phyloP scores from a whole-genome alignment of 1,139 yeast genomes.

The Pichia terricola region DNA sequence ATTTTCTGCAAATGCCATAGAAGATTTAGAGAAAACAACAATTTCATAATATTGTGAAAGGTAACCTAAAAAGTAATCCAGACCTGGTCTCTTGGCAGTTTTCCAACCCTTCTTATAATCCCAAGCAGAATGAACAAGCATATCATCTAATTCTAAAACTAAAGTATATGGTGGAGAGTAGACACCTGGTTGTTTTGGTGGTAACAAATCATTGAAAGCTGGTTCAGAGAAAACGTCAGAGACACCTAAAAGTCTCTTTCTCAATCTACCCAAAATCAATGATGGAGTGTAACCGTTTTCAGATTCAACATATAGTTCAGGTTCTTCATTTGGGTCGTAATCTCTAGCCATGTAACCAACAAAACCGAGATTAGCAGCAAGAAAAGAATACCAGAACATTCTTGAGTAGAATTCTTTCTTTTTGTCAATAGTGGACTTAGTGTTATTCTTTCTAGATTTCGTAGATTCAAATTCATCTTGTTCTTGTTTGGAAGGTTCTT shows the following conservation, averaged over 20 bases:
- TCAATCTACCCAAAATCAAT: conserved; percentile 59
- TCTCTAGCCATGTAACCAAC: conserved; percentile 72
- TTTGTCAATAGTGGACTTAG: conserved; percentile 59
- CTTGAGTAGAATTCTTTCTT: conserved; percentile 63
- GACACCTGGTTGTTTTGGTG: conserved; percentile 87
- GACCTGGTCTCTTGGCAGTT: conserved; percentile 97
- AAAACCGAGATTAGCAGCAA: conserved; percentile 56
- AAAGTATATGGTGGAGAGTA: conserved; percentile 89
- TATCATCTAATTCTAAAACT: conserved; percentile 81
- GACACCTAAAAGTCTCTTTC: conserved; percentile 61
- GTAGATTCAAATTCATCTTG: conserved; percentile 25
- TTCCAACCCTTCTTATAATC: conserved; percentile 92
- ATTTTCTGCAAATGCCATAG: conserved; percentile 78
- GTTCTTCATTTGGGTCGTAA: conserved; percentile 70
- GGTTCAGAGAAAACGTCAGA: conserved; percentile 90
- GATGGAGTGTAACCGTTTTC: conserved; percentile 62
- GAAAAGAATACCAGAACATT: conserved; percentile 52
- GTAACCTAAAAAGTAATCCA: conserved; percentile 91
- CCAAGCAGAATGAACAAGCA: conserved; percentile 89
- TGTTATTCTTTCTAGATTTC: conserved; percentile 38
- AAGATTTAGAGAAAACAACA: conserved; percentile 79
- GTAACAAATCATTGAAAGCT: conserved; percentile 82
- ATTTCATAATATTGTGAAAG: conserved; percentile 92
- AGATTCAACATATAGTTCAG: conserved; percentile 42
- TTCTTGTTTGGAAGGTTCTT: conserved; percentile 9